phyloP scores from a whole-genome alignment of 768 basidiomycete genomes.

The Cystofilobasidium ferigula region DNA sequence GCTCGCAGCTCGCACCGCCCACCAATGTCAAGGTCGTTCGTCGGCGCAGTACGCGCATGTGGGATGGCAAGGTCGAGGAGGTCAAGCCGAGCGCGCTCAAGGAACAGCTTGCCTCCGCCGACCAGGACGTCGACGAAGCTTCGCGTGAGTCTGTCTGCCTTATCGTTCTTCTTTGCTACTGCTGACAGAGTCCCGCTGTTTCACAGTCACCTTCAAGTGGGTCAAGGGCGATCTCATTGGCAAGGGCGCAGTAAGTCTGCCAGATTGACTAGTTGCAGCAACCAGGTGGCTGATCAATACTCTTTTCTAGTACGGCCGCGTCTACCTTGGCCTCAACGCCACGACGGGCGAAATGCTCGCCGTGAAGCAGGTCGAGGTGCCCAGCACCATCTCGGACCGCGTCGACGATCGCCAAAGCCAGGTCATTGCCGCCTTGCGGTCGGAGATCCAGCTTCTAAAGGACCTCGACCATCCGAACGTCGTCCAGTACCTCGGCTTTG shows the following conservation, averaged over 20 bases:
- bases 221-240: conserved; percentile 95
- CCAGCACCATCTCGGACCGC: conserved; percentile 80
- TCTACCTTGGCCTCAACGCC: conserved; percentile 90
- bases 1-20: not conserved
- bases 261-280: not conserved
- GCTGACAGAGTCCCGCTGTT: not conserved
- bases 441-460: conserved; percentile 91
- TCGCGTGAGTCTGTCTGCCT: not conserved
- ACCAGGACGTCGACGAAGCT: conserved; percentile 4
- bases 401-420: conserved; percentile 71
- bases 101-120: conserved; percentile 27
- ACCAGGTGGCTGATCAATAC: not conserved
- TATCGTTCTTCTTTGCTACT: not conserved
- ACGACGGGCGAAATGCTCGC: conserved; percentile 98
- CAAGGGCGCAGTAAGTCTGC: conserved; percentile 54
- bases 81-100: conserved; percentile 66
- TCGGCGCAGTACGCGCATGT: conserved; percentile 84
- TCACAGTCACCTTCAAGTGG: conserved; percentile 85
- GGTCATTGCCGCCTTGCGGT: conserved; percentile 81
- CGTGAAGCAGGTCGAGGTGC: conserved; percentile 96
- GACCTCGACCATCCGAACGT: conserved; percentile 95
- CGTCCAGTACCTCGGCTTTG: conserved; percentile 73
- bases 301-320: conserved; percentile 57
- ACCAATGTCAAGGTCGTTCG: conserved; percentile 45
- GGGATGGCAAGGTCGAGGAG: conserved; percentile 88